Base-by-base conservation (phyloP, 116 monocot species). In the Posidonia oceanica region DNA sequence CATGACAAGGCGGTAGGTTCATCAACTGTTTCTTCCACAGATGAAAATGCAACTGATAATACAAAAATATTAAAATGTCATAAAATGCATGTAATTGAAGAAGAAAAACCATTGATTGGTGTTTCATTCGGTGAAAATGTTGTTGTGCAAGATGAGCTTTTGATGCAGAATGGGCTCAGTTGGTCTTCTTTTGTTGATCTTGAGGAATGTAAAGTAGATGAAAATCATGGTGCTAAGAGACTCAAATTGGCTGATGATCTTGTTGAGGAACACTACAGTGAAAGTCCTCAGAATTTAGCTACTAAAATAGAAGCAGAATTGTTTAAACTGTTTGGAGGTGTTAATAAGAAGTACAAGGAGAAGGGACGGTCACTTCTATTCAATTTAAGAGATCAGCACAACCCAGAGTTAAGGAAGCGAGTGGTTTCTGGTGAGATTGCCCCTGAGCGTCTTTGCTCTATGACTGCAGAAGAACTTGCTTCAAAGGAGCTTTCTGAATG, bases 291-390 rank as follows among this genome's bases (percentile, higher is more conserved):
- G 69, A 64, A 6, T 57, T 81, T 98, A 73, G 85, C 93, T 16
- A 68, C 68, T 20, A 73, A 72, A 76, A 93, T 98, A 79, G 98
- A 98, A 84, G 83, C 80, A 40, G 98, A 98, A 63, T 77, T 98
- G 6, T 98, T 98, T 73, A 85, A 69, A 44, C 79, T 93, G 51
- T 90, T 85, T 73, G 89, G 84, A 18, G 93, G 93, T 69, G 98
- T 98, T 66, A 98, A 93, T 70, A 98, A 98, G 79, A 98, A 98
- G 71, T 98, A 98, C 68, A 98, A 86, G 66, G 98, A 98, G 75
- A 92, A 84, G 67, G 98, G 80, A 58, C 87, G 98, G 53, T 98
- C 98, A 70, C 82, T 98, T 15, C 75, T 93, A 59, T 98, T 98
- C 69, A 98, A 98, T 79, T 67, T 98, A 61, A 98, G 92, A 76